Percentiles rank a stretch among this genome's conserved stretches.
Conservation (phyloP, 164 flowering plant species). For the Aristolochia fimbriata region DNA sequence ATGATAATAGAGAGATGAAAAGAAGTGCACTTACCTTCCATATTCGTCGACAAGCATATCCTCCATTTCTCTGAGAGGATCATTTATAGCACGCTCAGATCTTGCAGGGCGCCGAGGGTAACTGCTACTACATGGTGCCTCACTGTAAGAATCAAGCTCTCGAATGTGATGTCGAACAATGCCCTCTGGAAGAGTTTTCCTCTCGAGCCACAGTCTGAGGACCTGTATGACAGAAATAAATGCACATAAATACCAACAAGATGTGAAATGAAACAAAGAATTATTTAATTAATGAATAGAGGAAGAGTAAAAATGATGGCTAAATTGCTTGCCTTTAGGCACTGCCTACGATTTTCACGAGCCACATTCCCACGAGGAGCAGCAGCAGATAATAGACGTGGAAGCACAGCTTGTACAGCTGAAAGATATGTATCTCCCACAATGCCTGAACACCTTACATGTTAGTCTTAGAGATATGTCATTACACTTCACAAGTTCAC, state of each 20-base stretch:
- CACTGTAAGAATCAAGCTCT: conserved; percentile 50
- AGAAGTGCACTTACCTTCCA: conserved; percentile 58
- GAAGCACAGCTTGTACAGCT: conserved; percentile 60
- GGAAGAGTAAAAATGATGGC: conserved; percentile 1
- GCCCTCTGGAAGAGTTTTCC: conserved; percentile 73
- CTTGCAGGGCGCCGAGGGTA: conserved; percentile 53
- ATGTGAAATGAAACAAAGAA: too few relatives aligned
- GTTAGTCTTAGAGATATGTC: too few relatives aligned
- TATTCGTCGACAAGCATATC: conserved; percentile 96
- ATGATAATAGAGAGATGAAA: neutral
- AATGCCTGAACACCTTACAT: conserved; percentile 40
- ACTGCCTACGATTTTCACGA: conserved; percentile 84
- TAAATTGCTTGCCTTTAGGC: conserved; percentile 61
- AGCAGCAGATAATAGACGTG: conserved; percentile 79
- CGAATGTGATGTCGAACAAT: conserved; percentile 65
- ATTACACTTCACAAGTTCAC: neutral
- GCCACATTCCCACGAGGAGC: conserved; percentile 82
- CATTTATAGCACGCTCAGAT: conserved; percentile 79
- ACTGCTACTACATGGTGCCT: conserved; percentile 36
- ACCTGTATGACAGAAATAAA: conserved; percentile 36
- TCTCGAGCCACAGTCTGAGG: conserved; percentile 83
- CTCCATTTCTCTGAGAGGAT: conserved; percentile 91
- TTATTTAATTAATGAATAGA: neutral
- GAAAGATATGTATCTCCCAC: conserved; percentile 57
- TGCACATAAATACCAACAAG: neutral